Base-by-base conservation (phyloP, 1,139 yeast species). In the Debaryomyces sp. region DNA sequence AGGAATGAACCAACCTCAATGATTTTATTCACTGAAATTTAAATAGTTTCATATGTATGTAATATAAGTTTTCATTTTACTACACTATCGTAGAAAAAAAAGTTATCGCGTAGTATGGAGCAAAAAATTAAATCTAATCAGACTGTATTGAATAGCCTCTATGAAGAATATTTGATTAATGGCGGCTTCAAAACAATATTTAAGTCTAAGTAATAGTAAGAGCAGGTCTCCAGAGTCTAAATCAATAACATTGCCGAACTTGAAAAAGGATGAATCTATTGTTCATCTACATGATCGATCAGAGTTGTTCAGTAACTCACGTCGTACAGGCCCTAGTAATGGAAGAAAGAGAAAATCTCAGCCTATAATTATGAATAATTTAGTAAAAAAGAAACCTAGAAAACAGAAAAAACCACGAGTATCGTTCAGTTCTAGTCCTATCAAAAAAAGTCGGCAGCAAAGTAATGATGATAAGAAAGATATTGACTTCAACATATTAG, bases 1-100 rank as follows among this genome's bases (percentile, higher is more conserved):
- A 10, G 52, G 54, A 18, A 46, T 46, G 50, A 43, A 44, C 35
- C 51, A 48, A 41, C 39, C 30, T 27, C 38, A 34, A 32, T 27
- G 18, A 12, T 23, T 30, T 22, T 18, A 12, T 27, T 7, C 13
- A 1, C 15, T 18, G 6, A 13, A 15, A 7, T 12, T 33, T 34
- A 33, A 33, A 29, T 34, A 42, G 30, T 33, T 33, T 10, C 17
- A 7, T 29, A 22, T 30, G 15, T 29, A 22, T 30, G n/a, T 41
- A 29, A 17, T 26, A 27, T 39, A 30, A 26, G 30, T 27, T 10
- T 27, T 27, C 12, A 39, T 18, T 10, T 26, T 17, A 22, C 3
- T 39, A 10, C 18, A n/a, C 7, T 29, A 29, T 13, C 6, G n/a
- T 41, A 22, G n/a, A 26, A 15, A 15, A 15, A 15, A 15, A 15